Evolutionary conservation across 129 eudicot genomes (phyloP), one percentile per base, ranked within the genome.

Genomic region (Chrysanthemum seticuspe): DNA sequence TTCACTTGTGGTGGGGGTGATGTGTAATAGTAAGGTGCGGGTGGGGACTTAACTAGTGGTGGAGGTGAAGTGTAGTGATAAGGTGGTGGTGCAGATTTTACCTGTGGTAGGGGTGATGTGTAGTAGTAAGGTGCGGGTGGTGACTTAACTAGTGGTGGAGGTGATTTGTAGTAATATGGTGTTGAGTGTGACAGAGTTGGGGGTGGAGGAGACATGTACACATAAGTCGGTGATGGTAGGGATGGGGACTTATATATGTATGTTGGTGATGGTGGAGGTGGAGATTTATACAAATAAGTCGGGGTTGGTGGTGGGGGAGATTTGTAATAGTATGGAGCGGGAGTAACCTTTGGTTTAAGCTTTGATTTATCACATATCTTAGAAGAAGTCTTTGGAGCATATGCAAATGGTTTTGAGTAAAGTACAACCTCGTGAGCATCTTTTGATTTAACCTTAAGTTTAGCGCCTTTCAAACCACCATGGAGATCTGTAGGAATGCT

Each of bases 351-450:
- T 31, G 83, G 87, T 3, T 74, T 68, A 19, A 83, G 83, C 55
- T 71, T 77, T 0, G 83, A 79, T 73, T 86, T 86, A 50, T 83
- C 59, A 13, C 91, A 86, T 0, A 67, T 74, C 71, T 78, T 65
- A 72, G 7, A 83, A 66, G 85, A 85, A 7, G 78, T 81, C 68
- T 83, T 85, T 0, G 95, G 79, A 31, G 81, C 95, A 74, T 88
- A 88, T 51, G 95, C 90, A 71, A 88, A 88, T 19, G 95, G 85
- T 29, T 85, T 83, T 9, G 95, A 90, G 13, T 61, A 74, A 11
- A 88, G 86, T 13, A 85, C 95, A 73, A 88, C 86, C 75, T 73
- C 82, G 56, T 88, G 36, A 10, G 79, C 58, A 47, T 51, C 64
- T 67, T 83, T 85, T 2, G 91, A 88, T 54, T 85, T 88, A 68